phyloP scores from a whole-genome alignment of 1,139 yeast species.

The Yarrowia galli region DNA sequence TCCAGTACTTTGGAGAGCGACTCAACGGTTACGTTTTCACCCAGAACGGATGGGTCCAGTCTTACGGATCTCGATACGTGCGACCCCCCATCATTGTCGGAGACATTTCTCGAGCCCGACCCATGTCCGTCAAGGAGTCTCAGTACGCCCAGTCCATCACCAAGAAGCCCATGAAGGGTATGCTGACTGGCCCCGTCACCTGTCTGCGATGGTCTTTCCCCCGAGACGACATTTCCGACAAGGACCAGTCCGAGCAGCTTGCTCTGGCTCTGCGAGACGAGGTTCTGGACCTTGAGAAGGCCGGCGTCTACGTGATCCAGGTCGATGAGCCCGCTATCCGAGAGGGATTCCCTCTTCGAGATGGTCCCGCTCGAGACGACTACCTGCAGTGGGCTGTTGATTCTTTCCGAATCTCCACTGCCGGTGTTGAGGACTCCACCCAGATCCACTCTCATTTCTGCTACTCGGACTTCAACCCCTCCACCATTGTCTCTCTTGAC shows the following conservation, averaged over 20 bases:
- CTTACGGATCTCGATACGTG: constrained; percentile 99
- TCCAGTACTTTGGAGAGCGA: constrained; percentile 99
- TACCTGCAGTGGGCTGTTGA: constrained; percentile 99
- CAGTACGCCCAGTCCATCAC: constrained; percentile 98
- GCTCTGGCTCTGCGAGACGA: constrained; percentile 98
- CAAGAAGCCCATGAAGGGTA: constrained; percentile 97
- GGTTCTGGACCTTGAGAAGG: constrained; percentile 96
- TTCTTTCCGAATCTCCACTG: constrained; percentile 99
- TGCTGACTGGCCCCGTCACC: constrained; percentile 99
- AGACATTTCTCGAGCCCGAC: constrained; percentile 97
- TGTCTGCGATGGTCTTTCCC: constrained; percentile 99
- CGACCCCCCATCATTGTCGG: constrained; percentile 99
- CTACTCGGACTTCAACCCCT: constrained; percentile 99
- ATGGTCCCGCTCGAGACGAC: constrained; percentile 94
- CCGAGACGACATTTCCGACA: constrained; percentile 95
- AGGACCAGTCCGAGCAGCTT: constrained; percentile 95
- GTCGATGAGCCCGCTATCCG: constrained; percentile 99
- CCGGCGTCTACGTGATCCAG: constrained; percentile 97
- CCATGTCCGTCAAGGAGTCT: constrained; percentile 99
- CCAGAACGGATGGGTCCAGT: constrained; percentile 99
- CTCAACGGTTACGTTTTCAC: constrained; percentile 98
- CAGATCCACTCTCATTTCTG: constrained; percentile 99
- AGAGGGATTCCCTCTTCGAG: constrained; percentile 99
- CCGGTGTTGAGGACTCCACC: constrained; percentile 93
- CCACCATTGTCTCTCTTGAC: constrained; percentile 98